Base-by-base conservation (phyloP, 257 asterid genomes). In the Knoxia roxburghii region DNA sequence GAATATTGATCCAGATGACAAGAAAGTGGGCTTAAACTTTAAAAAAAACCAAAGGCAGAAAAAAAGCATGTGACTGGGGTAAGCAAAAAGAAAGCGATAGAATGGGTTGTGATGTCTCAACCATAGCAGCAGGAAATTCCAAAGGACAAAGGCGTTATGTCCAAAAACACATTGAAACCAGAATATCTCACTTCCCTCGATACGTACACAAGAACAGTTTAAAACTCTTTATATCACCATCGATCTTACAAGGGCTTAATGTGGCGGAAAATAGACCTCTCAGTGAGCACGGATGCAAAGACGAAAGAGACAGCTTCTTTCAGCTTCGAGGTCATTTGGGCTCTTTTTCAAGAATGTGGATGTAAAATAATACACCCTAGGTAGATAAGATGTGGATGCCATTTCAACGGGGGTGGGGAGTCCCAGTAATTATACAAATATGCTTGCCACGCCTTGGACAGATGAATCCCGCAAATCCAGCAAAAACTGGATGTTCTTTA, bases 201-300 rank as follows among this genome's bases (percentile, higher is more conserved):
- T 4, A 37, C n/a, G 41, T 37, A 37, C 41, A 3, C 41, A 45
- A 4, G 20, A 37, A 40, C 33, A 40, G 52, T 61, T 40, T 30
- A 59, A 9, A 3, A 37, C 6, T 37, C 4, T 37, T 37, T 37
- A 37, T 37, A n/a, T 3, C 10, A 5, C 51, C n/a, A 46, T 15
- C 51, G n/a, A 46, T 46, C 4, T 46, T 61, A 46, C 2, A 1
- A 50, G 23, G 8, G 48, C 45, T 61, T 48, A 48, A 27, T 67
- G 52, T 71, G 69, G 68, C 72, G 23, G 65, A 52, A 69, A 74
- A 69, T 69, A 56, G 79, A 75, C 79, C 79, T 68, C 46, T 69
- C 75, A 58, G 57, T 48, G 54, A 48, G 59, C 76, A 72, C 61
- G 37, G 63, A 30, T 37, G 75, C 75, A 69, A 37, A 69, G 35